These are phyloP conservation scores for Nectriaceae sp. DNA, from an alignment of 2,329 filamentous ascomycete genomes.

Conservation along the genomic window DNA sequence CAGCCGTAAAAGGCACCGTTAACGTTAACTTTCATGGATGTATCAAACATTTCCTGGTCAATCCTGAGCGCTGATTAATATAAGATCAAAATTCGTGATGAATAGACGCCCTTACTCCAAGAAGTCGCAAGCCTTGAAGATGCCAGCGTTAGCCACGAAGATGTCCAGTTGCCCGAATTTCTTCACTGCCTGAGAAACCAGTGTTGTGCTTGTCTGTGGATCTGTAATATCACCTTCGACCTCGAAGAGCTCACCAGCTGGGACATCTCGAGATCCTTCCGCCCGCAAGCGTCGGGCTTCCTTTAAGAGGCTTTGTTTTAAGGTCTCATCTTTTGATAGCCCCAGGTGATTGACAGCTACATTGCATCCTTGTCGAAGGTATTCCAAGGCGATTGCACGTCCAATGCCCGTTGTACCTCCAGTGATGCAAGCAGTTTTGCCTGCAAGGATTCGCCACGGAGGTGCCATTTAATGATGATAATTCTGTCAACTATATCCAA, in stretches of 20 bases:
- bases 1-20: conserved; percentile 79
- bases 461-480: neutral
- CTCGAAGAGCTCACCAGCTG: conserved; percentile 47
- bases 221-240: conserved; percentile 7
- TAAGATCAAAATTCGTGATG: neutral
- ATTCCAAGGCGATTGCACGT: conserved; percentile 75
- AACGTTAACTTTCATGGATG: conserved; percentile 36
- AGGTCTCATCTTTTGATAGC: conserved; percentile 46
- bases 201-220: conserved; percentile 2
- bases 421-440: conserved; percentile 78
- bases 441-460: conserved; percentile 43
- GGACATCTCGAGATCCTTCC: conserved; percentile 57
- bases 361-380: conserved; percentile 70
- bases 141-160: conserved; percentile 11
- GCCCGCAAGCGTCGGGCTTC: conserved; percentile 3
- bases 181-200: conserved; percentile 7
- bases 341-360: conserved; percentile 77
- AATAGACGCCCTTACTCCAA: conserved; percentile 2
- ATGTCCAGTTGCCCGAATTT: conserved; percentile 9
- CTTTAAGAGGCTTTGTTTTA: conserved; percentile 32
- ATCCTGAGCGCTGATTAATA: conserved; percentile 1
- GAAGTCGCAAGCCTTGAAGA: conserved; percentile 10
- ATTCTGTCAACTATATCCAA: no score
- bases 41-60: conserved; percentile 7
- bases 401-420: conserved; percentile 82